phyloP scores from a whole-genome alignment of 2,329 filamentous ascomycete genomes.

The Fusarium secorum region DNA sequence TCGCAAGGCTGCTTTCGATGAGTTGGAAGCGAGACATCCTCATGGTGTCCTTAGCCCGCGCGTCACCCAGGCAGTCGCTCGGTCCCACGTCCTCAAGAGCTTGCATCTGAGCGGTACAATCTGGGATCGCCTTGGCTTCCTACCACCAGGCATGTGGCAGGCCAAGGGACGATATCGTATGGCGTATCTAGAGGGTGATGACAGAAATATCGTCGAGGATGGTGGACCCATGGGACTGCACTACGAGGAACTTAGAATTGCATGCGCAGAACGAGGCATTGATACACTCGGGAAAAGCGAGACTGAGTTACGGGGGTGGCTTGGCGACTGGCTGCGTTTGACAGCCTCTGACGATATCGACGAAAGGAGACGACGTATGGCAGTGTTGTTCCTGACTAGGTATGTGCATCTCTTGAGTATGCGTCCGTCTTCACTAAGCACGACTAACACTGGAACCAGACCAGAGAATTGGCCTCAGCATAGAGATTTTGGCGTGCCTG shows the following conservation, averaged over 20 bases:
- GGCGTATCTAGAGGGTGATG: conserved; percentile 74
- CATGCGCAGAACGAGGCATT: conserved; percentile 74
- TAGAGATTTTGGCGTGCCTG: conserved; percentile 52
- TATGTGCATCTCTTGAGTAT: conserved; percentile 37
- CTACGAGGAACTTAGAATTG: conserved; percentile 71
- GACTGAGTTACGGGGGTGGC: conserved; percentile 57
- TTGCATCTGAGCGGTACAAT: conserved; percentile 56
- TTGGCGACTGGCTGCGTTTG: conserved; percentile 59
- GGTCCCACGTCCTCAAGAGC: conserved; percentile 52
- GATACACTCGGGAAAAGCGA: conserved; percentile 65
- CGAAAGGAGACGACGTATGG: conserved; percentile 51
- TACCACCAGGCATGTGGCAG: conserved; percentile 61
- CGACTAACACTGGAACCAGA: conserved; percentile 39
- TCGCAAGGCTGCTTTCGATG: conserved; percentile 58
- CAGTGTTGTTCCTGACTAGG: conserved; percentile 53
- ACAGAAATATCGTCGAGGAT: conserved; percentile 68
- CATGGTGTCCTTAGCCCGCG: conserved; percentile 48
- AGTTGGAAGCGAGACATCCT: conserved; percentile 46
- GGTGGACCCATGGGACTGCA: conserved; percentile 67
- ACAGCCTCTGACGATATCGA: conserved; percentile 49
- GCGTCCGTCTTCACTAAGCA: neutral
- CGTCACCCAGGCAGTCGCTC: conserved; percentile 43
- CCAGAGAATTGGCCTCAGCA: conserved; percentile 52
- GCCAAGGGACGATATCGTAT: conserved; percentile 62
- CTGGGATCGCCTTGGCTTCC: conserved; percentile 60